Conservation (phyloP, 257 asterid species). For the Solanum megistacrolobum region DNA sequence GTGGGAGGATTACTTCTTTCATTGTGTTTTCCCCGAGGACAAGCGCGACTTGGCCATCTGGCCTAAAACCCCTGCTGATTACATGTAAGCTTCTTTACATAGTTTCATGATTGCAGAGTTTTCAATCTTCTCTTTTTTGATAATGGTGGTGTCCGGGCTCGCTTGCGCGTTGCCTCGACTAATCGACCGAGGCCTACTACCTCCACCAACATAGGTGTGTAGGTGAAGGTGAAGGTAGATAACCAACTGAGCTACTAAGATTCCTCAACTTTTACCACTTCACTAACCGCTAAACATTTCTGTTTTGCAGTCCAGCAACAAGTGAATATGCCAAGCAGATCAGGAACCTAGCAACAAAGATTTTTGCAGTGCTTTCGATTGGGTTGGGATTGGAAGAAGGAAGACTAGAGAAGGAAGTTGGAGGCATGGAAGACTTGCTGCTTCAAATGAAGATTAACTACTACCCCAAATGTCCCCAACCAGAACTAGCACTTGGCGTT, state of each 20-base stretch:
- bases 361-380: conserved; percentile 48
- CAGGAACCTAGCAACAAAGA: conserved; percentile 44
- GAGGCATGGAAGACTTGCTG: conserved; percentile 64
- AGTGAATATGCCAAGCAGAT: conserved; percentile 59
- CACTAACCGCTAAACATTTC: not conserved
- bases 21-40: conserved; percentile 46
- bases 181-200: not conserved
- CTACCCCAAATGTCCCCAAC: conserved; percentile 92
- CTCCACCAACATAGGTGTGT: not conserved
- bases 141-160: not conserved
- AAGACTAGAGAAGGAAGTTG: conserved; percentile 67
- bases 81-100: conserved; percentile 38
- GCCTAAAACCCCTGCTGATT: conserved; percentile 68
- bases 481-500: conserved; percentile 89
- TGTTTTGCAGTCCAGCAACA: conserved; percentile 39
- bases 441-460: conserved; percentile 83
- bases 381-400: conserved; percentile 59
- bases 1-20: conserved; percentile 94
- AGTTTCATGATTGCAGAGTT: not conserved
- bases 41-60: conserved; percentile 55
- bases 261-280: not conserved
- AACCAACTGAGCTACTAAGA: not conserved
- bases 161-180: not conserved
- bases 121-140: not conserved
- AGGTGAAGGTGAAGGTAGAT: not conserved